Percentiles rank a stretch among this genome's conserved stretches.
These are phyloP conservation scores for Pezicula carpinea DNA, from an alignment of 2,329 filamentous ascomycete species.

Conservation along the genomic window DNA sequence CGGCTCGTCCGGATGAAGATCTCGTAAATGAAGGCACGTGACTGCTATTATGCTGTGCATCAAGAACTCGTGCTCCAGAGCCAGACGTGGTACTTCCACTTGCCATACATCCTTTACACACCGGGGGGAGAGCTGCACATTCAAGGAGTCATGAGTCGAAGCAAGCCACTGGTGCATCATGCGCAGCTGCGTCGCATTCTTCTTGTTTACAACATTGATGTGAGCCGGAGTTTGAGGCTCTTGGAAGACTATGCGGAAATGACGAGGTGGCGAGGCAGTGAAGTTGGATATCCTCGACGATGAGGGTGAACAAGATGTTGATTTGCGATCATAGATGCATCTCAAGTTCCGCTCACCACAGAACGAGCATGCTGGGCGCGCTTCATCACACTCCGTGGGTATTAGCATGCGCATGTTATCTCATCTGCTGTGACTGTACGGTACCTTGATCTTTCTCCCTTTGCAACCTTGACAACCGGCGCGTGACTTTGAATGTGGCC, in stretches of 20 bases:
- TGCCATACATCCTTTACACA: neutral
- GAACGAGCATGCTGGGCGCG: neutral
- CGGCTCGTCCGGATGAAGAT: neutral
- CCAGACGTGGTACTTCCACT: neutral
- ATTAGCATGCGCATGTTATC: neutral
- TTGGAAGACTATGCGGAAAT: neutral
- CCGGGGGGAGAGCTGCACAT: too few relatives aligned
- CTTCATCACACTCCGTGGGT: neutral
- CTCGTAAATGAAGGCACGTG: neutral
- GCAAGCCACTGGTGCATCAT: slow-evolving; percentile 1
- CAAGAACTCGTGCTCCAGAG: neutral
- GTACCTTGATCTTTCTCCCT: slow-evolving; percentile 1
- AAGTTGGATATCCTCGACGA: too few relatives aligned
- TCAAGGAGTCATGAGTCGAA: slow-evolving; percentile 1
- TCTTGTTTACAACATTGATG: neutral
- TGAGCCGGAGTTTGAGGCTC: neutral
- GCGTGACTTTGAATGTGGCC: neutral
- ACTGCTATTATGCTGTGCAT: neutral
- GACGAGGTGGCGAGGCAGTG: neutral
- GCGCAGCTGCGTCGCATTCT: neutral
- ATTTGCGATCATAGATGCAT: neutral
- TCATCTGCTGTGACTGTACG: neutral
- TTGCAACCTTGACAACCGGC: neutral
- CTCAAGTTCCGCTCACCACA: neutral
- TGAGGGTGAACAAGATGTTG: too few relatives aligned